Conservation (phyloP, 441 rosid genomes). For the Euphorbia corollata region DNA sequence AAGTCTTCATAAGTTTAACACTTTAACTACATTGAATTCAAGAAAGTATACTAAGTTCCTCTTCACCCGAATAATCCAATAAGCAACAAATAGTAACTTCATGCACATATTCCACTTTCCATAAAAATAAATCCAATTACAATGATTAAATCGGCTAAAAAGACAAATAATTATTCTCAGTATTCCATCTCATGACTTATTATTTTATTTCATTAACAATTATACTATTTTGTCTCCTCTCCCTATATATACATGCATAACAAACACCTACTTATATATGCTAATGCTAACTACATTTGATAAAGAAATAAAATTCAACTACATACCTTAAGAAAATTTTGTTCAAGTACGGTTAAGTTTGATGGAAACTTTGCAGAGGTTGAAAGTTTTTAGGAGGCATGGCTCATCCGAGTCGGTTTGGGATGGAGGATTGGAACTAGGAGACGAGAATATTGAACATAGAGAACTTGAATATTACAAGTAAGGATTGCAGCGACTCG, state of each 20-base stretch:
- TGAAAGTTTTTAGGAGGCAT: conserved; percentile 27
- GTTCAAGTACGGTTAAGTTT: background rate
- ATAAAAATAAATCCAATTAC: background rate
- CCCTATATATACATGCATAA: too few relatives aligned
- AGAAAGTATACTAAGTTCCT: too few relatives aligned
- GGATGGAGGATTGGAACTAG: conserved; percentile 15
- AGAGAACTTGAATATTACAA: conserved; percentile 16
- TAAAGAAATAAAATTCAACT: too few relatives aligned
- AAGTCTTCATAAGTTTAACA: background rate
- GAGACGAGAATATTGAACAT: conserved; percentile 17
- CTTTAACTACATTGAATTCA: background rate
- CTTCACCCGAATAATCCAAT: too few relatives aligned
- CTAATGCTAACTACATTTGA: too few relatives aligned
- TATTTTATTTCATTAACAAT: background rate
- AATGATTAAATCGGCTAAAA: background rate
- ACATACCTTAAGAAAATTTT: too few relatives aligned
- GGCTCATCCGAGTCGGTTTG: conserved; percentile 33
- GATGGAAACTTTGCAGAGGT: conserved; percentile 31
- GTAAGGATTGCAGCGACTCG: background rate
- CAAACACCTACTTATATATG: too few relatives aligned
- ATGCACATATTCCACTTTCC: background rate
- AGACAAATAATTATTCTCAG: background rate
- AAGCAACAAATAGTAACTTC: too few relatives aligned
- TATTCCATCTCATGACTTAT: conserved; percentile 15
- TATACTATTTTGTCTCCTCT: conserved; percentile 3